Evolutionary conservation across 163 green algal species (phyloP), one percentile per base, ranked within the genome.

Genomic region (Chlorella variabilis): DNA sequence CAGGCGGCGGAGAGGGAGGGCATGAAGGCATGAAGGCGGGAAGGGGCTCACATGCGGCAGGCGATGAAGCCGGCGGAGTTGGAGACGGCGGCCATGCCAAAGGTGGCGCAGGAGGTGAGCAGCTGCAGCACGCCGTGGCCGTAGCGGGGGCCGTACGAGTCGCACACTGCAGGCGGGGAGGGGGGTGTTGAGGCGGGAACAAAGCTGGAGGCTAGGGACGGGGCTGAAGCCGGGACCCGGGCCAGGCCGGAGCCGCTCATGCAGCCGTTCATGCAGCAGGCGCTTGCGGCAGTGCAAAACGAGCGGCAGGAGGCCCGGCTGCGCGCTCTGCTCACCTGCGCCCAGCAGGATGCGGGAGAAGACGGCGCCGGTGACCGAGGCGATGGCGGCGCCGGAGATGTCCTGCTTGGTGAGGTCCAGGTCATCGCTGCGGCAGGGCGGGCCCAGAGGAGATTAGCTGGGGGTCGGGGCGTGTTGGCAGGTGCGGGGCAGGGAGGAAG

Each of bases 321-420:
- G n/a, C n/a, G n/a, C n/a, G n/a, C n/a, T n/a, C 15, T 6, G 20
- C 69, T 3, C 48, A 63, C 69, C 69, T 3, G 76, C 62, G 41
- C 96, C 96, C 85, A 98, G 96, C 41, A 88, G 74, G 51, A 98
- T 81, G 73, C 95, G 94, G 2, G 88, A 90, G 41, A 93, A 88
- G 34, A 98, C 93, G 56, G 96, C 73, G 34, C 78, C 85, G 39
- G 75, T 80, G 17, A 89, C 78, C 7, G 84, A 74, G 18, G 80
- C 74, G 51, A 87, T 87, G 31, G 79, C 49, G 27, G 70, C 85
- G 45, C 75, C 77, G 75, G 89, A 82, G 6, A 98, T 49, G 86
- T 96, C 91, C 13, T 91, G 75, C 34, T 89, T 85, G 67, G 87
- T 91, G 8, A 92, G 78, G 75, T 84, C 76, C 4, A 87, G 76